These are phyloP conservation scores for Talaromyces sp. DNA, from an alignment of 2,329 filamentous ascomycete species.

Conservation along the genomic window DNA sequence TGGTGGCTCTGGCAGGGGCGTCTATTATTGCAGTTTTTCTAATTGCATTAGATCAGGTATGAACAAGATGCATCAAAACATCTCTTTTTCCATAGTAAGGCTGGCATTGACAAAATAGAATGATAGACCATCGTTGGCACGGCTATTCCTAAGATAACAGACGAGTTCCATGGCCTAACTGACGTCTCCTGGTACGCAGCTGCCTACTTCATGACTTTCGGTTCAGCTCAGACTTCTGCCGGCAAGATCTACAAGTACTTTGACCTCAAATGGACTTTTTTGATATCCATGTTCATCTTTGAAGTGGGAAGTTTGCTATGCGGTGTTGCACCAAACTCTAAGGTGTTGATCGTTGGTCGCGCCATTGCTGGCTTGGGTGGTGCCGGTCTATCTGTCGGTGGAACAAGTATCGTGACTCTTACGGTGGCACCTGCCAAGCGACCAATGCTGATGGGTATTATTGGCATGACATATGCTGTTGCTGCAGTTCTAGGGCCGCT, in stretches of 20 bases:
- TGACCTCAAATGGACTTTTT: slow-evolving; percentile 3
- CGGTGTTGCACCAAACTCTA: slow-evolving; percentile 24
- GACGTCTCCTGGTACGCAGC: slow-evolving; percentile 11
- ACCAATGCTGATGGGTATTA: slow-evolving; percentile 30
- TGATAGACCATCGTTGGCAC: slow-evolving; percentile 11
- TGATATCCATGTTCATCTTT: slow-evolving; percentile 26
- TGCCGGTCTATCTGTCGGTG: slow-evolving; percentile 35
- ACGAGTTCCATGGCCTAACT: slow-evolving; percentile 6
- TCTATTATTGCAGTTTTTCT: neutral
- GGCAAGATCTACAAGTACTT: slow-evolving; percentile 5
- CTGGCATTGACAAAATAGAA: neutral
- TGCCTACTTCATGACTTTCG: slow-evolving; percentile 10
- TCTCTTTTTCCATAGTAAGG: neutral
- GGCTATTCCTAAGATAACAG: slow-evolving; percentile 16
- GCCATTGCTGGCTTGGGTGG: slow-evolving; percentile 27
- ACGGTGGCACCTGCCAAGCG: slow-evolving; percentile 30
- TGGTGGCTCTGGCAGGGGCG: neutral
- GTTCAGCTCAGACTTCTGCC: slow-evolving; percentile 2
- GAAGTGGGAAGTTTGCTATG: slow-evolving; percentile 27
- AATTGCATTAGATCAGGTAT: neutral
- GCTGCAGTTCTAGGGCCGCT: slow-evolving; percentile 39
- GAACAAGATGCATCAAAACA: too few relatives aligned
- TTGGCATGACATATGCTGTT: slow-evolving; percentile 22
- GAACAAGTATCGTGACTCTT: slow-evolving; percentile 37
- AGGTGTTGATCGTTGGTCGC: slow-evolving; percentile 27